Conservation (phyloP, 768 basidiomycete species). For the Pleurotus platypus region DNA sequence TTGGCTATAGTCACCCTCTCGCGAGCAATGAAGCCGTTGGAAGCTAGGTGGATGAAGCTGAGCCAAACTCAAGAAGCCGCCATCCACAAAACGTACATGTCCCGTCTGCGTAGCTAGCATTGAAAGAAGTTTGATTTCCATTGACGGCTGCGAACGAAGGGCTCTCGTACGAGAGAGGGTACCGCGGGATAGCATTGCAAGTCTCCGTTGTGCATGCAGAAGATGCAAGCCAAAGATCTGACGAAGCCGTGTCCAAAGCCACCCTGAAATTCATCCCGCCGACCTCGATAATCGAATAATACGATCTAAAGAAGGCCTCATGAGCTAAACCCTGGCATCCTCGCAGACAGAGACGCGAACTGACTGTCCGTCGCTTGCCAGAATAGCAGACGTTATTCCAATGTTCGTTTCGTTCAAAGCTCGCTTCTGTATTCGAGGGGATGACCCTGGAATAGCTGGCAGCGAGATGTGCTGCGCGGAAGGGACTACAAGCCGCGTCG, state of each 20-base stretch:
- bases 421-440: neutral
- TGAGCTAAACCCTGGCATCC: neutral
- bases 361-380: constrained; percentile 6
- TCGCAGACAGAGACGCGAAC: neutral
- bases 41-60: constrained; percentile 34
- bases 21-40: constrained; percentile 65
- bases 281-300: constrained; percentile 56
- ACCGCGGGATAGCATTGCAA: constrained; percentile 61
- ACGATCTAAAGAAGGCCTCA: constrained; percentile 44
- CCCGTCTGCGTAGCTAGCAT: constrained; percentile 60
- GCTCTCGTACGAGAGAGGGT: constrained; percentile 65
- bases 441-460: neutral
- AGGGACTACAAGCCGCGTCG: constrained; percentile 1
- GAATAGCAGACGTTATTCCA: neutral
- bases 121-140: constrained; percentile 57
- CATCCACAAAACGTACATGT: constrained; percentile 45
- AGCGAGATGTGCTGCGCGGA: neutral
- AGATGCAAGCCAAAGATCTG: constrained; percentile 70
- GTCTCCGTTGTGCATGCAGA: constrained; percentile 53
- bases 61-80: neutral
- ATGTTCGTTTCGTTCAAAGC: constrained; percentile 4
- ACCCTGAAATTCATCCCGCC: constrained; percentile 67
- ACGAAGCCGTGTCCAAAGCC: constrained; percentile 71
- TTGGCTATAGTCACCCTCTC: constrained; percentile 63
- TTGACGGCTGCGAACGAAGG: constrained; percentile 62